Evolutionary conservation across 345 rosid species (phyloP).

Genomic region (Conringia planisiliqua): DNA sequence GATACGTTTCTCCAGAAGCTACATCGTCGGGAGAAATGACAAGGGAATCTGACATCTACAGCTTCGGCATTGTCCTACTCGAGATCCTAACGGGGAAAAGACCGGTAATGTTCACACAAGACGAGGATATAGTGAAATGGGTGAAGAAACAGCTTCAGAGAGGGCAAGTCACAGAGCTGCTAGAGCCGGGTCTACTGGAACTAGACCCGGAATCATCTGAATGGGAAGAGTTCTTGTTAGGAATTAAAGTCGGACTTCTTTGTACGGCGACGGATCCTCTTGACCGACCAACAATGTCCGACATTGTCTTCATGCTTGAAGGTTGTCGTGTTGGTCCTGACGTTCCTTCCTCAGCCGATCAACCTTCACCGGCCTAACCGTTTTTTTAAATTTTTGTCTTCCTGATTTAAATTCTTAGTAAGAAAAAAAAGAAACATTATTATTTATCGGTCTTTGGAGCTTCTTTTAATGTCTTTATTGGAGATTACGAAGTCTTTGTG

Average conservation of each 20-base stretch:
- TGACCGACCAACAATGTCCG: slow-evolving; percentile 84
- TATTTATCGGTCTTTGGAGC: slow-evolving; percentile 24
- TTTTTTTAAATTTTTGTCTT: background rate
- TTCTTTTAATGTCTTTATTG: slow-evolving; percentile 28
- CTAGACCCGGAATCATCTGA: slow-evolving; percentile 95
- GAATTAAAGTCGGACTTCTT: slow-evolving; percentile 88
- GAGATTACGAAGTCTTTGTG: slow-evolving; percentile 7
- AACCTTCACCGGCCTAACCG: slow-evolving; percentile 69
- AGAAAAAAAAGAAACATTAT: background rate
- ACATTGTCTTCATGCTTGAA: slow-evolving; percentile 96
- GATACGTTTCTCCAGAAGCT: slow-evolving; percentile 83
- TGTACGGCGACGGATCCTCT: slow-evolving; percentile 87
- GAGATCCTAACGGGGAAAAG: slow-evolving; percentile 84
- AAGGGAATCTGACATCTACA: slow-evolving; percentile 82
- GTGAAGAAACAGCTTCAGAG: slow-evolving; percentile 90
- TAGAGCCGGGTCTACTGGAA: slow-evolving; percentile 90
- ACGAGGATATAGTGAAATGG: slow-evolving; percentile 97
- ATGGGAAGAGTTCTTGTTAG: slow-evolving; percentile 96
- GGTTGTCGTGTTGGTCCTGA: slow-evolving; percentile 94
- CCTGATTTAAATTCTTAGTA: slow-evolving; percentile 10
- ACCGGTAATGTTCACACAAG: slow-evolving; percentile 92
- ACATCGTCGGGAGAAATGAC: slow-evolving; percentile 53
- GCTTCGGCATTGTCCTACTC: slow-evolving; percentile 88
- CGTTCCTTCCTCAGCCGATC: slow-evolving; percentile 79
- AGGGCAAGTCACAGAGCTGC: slow-evolving; percentile 77